Evolutionary conservation across 805 yeast genomes (phyloP), one percentile per base, ranked within the genome.

Genomic region (Saturnispora diversa): DNA sequence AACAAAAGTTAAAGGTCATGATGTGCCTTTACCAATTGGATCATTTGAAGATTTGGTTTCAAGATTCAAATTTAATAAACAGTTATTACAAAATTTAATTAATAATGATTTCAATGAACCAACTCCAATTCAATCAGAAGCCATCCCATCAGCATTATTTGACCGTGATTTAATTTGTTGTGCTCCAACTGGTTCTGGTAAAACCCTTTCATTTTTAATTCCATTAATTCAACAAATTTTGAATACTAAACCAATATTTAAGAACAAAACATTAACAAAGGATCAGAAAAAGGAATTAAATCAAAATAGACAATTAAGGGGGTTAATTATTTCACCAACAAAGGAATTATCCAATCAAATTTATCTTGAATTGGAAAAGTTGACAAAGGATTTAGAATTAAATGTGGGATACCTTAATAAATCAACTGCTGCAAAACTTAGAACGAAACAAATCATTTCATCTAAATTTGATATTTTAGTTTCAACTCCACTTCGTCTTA

Each of bases 131-230:
- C 99, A 92, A 63, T 74, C 86, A 46, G 97, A 92, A 59, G 77
- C 87, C 2, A 78, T 92, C 31, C 97, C 98, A 2, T 66, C 77
- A 8, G 62, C 84, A 11, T 62, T 86, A 39, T 69, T 74, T 39
- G 71, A 68, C 22, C 73, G 94, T 44, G 97, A 90, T 56, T 58
- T 92, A 25, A 67, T 92, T 31, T 94, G 95, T 1, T 85, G 96
- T 69, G 97, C 97, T 0, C 97, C 97, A 35, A 92, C 98, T 1
- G 98, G 98, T 51, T 86, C 97, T 4, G 98, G 98, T 68, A 92
- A 92, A 58, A 92, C 98, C 0, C 66, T 92, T 36, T 94, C 97
- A 23, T 92, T 83, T 56, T 64, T 84, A 42, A 74, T 87, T 13
- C 98, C 99, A 4, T 52, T 90, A 51, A 61, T 92, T 16, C 92